Evolutionary conservation across 108 stramenopile species (phyloP), one percentile per base, ranked within the genome.

Genomic region (Skeletonema grethae): DNA sequence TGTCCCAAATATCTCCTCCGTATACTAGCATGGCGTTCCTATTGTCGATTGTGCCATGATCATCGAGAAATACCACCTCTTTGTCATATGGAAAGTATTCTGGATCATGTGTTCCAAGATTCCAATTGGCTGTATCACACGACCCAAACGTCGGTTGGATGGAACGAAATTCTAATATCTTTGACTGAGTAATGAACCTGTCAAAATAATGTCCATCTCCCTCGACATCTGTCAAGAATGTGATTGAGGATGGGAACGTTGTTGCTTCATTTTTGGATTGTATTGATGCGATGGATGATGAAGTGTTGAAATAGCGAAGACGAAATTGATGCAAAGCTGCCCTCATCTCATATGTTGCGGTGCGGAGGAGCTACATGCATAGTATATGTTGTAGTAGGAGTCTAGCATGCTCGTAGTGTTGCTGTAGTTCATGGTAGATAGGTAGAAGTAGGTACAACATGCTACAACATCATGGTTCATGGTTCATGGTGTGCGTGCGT

Each of bases 1-100:
- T 86, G 63, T 96, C 95, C 87, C 92, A 94, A 15, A 94, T 61
- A 69, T 96, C 95, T 24, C 95, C 95, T 45, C 77, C 77, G 31
- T 70, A 77, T 8, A 77, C 77, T 7, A 77, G 77, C 64, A 66
- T 53, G 20, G 75, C 63, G 46, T 48, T 67, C 0, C 13, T 16
- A 5, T 61, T 63, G 22, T 67, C 30, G n/a, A 15, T 36, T 28
- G 16, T 57, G 8, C 61, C 76, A 15, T 28, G 1, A 28, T 76
- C 77, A 16, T 69, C 69, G 43, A 64, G 25, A 80, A 90, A 88
- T 32, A 85, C 85, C 50, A 96, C 85, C 55, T 78, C 73, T 18
- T 81, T 78, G 41, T 85, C 61, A 70, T 91, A 89, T 35, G 88
- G 88, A 77, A 95, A 92, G 60, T 61, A 86, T 30, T 77, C 68